These are phyloP conservation scores for Fusarium ramigenum DNA, from an alignment of 2,329 filamentous ascomycete genomes.

Conservation along the genomic window DNA sequence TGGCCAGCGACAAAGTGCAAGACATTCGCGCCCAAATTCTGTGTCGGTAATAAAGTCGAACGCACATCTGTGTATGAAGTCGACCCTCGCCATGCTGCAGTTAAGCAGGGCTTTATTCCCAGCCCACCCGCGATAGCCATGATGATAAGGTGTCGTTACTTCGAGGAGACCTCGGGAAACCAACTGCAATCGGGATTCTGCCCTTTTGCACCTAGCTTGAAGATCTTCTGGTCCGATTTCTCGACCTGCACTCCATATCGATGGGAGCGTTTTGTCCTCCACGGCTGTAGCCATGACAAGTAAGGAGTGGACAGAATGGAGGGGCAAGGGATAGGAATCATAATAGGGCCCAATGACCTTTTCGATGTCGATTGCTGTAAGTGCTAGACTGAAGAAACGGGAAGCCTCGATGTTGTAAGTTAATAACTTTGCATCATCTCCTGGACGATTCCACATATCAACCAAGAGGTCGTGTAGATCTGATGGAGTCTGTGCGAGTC, in stretches of 20 bases:
- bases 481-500: neutral
- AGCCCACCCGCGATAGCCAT: no score
- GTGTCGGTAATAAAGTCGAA: neutral
- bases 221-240: no score
- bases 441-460: accelerated
- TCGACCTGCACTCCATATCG: no score
- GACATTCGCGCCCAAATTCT: accelerated
- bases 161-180: neutral
- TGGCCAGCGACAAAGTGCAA: neutral
- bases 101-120: no score
- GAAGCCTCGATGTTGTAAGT: accelerated
- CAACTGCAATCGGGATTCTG: neutral
- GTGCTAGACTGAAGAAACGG: accelerated
- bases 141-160: neutral
- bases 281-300: neutral
- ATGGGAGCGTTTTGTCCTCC: no score
- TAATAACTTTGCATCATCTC: accelerated
- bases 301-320: no score
- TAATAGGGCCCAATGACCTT: no score
- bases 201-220: accelerated
- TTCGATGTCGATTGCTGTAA: no score
- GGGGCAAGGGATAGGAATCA: no score
- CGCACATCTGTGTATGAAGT: neutral
- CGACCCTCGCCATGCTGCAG: no score
- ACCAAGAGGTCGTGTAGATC: neutral